These are phyloP conservation scores for Coemansia sp. DNA, from an alignment of 192 early-diverging fungal genomes.

Conservation along the genomic window DNA sequence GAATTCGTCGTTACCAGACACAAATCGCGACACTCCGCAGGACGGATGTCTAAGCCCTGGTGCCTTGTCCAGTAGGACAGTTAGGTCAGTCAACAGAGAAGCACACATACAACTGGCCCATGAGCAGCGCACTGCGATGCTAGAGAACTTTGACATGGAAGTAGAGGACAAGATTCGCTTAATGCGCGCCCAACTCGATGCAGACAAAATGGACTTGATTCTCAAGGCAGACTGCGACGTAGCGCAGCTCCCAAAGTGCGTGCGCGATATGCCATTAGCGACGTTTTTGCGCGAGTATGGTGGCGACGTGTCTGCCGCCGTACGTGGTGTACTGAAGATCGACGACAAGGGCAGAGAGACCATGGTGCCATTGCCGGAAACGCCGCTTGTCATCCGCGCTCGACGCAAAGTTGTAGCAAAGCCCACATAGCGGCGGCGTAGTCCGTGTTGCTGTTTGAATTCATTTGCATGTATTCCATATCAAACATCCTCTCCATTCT, in stretches of 20 bases:
- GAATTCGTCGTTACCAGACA: not conserved
- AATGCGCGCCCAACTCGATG: constrained; percentile 47
- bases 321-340: constrained; percentile 35
- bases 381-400: constrained; percentile 38
- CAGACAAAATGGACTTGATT: constrained; percentile 40
- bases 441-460: not conserved
- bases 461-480: not conserved
- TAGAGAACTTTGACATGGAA: constrained; percentile 57
- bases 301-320: constrained; percentile 43
- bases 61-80: constrained; percentile 14
- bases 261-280: constrained; percentile 49
- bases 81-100: constrained; percentile 22
- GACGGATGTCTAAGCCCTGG: constrained; percentile 24
- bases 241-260: constrained; percentile 44
- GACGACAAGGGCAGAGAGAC: constrained; percentile 13
- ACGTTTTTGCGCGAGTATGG: constrained; percentile 44
- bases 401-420: constrained; percentile 29
- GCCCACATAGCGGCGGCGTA: not conserved
- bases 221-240: constrained; percentile 54
- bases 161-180: constrained; percentile 52
- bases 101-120: constrained; percentile 29
- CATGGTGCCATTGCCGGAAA: constrained; percentile 30
- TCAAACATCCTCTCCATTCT: not conserved
- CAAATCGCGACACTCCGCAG: constrained; percentile 7
- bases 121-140: constrained; percentile 48